phyloP scores from a whole-genome alignment of 2,329 filamentous ascomycete species.

The Ceratocystis smalleyi region DNA sequence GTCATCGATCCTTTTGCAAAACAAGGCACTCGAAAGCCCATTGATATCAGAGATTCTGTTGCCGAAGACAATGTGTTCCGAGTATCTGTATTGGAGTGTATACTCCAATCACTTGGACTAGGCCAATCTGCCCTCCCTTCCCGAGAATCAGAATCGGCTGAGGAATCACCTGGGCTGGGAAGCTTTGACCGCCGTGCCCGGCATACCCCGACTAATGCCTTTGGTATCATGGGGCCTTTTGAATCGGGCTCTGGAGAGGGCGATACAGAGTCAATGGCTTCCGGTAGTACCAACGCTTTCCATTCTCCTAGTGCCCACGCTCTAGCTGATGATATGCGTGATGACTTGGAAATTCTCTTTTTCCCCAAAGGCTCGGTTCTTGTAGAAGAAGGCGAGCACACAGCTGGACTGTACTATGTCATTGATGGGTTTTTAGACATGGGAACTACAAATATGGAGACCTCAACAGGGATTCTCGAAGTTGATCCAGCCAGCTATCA shows the following conservation, averaged over 20 bases:
- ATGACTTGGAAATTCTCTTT: conserved; percentile 93
- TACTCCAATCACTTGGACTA: conserved; percentile 85
- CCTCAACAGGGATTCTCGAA: conserved; percentile 11
- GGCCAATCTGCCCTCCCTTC: conserved; percentile 50
- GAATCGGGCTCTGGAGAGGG: conserved; percentile 56
- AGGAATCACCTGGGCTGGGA: conserved; percentile 63
- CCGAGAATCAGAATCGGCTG: conserved; percentile 56
- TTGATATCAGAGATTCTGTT: conserved; percentile 62
- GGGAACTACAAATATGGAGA: conserved; percentile 15
- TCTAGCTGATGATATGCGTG: conserved; percentile 63
- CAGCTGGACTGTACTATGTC: conserved; percentile 91
- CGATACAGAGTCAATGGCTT: conserved; percentile 74
- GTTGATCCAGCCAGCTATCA: conserved; percentile 16
- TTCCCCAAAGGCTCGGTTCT: conserved; percentile 89
- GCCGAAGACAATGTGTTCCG: conserved; percentile 84
- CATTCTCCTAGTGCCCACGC: conserved; percentile 49
- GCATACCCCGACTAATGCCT: conserved; percentile 47
- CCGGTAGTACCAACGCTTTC: conserved; percentile 45
- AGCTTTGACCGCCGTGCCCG: conserved; percentile 23
- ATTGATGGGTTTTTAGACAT: conserved; percentile 95
- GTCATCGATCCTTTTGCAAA: conserved; percentile 16
- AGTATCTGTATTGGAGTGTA: conserved; percentile 81
- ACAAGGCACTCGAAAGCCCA: conserved; percentile 18
- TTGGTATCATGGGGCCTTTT: conserved; percentile 78
- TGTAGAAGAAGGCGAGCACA: conserved; percentile 93